Conservation (phyloP, 179 eudicot genomes). For the Carnegiea gigantea region DNA sequence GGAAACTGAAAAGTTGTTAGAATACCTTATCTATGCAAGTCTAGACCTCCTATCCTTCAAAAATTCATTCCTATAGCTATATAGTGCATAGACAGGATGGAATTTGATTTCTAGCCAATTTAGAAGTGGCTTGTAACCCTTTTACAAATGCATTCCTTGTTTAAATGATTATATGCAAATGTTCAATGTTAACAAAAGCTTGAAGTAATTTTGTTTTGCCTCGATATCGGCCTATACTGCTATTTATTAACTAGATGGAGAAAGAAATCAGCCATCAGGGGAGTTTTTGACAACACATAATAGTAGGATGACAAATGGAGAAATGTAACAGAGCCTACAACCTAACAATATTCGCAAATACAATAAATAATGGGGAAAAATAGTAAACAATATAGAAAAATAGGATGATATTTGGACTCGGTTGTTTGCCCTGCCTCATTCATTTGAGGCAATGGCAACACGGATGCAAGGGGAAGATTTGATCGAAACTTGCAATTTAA, state of each 20-base stretch:
- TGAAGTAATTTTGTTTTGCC: neutral
- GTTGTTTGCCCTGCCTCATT: no score
- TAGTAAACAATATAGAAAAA: no score
- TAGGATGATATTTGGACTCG: no score
- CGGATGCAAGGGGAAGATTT: no score
- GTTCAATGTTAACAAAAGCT: neutral
- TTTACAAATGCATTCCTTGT: neutral
- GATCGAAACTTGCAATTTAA: no score
- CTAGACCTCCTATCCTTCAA: neutral
- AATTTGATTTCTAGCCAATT: neutral
- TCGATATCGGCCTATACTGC: neutral
- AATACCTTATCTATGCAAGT: neutral
- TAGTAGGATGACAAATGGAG: neutral
- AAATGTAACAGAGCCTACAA: neutral
- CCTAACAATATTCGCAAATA: neutral
- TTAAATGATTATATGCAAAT: neutral
- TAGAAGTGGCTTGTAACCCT: neutral
- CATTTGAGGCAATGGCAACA: no score
- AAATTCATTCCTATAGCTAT: neutral
- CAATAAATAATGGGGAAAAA: neutral
- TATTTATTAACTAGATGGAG: neutral
- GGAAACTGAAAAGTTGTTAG: neutral
- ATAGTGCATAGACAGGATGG: neutral
- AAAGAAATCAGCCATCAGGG: neutral
- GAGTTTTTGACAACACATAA: neutral